phyloP scores from a whole-genome alignment of 129 eudicot species.

The Flaveria brownii region DNA sequence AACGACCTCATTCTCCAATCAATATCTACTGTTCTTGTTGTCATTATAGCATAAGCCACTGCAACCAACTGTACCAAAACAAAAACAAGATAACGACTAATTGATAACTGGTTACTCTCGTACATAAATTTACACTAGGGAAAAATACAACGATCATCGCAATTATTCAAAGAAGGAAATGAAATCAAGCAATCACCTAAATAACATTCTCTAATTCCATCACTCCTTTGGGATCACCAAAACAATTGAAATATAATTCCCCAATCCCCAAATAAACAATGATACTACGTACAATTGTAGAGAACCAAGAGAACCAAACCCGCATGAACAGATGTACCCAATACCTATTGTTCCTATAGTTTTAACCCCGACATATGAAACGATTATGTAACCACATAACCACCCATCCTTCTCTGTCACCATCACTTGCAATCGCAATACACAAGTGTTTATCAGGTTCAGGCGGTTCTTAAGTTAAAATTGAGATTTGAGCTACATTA shows the following conservation, averaged over 20 bases:
- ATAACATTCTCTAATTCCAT: slow-evolving; percentile 4
- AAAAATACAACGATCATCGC: not conserved
- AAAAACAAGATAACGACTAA: not conserved
- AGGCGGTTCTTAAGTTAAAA: too few species aligned
- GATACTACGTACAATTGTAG: not conserved
- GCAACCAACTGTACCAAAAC: slow-evolving; percentile 59
- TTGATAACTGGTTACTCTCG: not conserved
- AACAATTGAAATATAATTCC: not conserved
- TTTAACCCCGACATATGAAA: not conserved
- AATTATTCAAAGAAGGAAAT: not conserved
- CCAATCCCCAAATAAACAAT: not conserved
- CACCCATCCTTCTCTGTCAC: too few species aligned
- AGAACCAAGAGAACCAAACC: not conserved
- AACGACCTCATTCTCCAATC: slow-evolving; percentile 83
- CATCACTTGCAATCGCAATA: too few species aligned
- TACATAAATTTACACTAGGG: not conserved
- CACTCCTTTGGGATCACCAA: not conserved
- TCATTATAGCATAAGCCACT: slow-evolving; percentile 79
- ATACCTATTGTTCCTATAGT: not conserved
- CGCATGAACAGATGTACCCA: not conserved
- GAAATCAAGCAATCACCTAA: not conserved
- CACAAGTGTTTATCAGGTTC: too few species aligned
- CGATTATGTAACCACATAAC: too few species aligned
- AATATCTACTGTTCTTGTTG: slow-evolving; percentile 70
- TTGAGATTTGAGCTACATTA: too few species aligned